Evolutionary conservation across 805 yeast species (phyloP).

Genomic region (Yarrowia sp.): DNA sequence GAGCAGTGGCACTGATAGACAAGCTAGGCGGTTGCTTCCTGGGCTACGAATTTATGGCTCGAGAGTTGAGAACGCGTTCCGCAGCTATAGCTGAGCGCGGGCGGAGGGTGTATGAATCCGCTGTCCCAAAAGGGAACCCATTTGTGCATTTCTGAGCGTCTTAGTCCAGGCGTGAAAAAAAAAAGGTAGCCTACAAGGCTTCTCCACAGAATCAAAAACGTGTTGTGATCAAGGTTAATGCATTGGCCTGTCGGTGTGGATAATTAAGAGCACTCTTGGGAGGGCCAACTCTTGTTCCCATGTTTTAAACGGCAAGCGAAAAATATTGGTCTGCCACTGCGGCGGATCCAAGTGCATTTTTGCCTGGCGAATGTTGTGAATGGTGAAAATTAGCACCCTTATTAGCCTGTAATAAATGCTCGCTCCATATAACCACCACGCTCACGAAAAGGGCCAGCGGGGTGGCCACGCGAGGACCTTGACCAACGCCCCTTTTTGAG

Average conservation of each 20-base stretch:
- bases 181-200: not conserved
- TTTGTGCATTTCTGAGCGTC: not conserved
- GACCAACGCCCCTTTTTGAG: too few species aligned
- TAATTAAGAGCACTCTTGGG: constrained; percentile 3
- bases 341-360: not conserved
- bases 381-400: not conserved
- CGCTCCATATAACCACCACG: not conserved
- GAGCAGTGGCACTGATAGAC: not conserved
- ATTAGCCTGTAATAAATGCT: constrained; percentile 13
- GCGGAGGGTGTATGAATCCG: too few species aligned
- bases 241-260: constrained; percentile 16
- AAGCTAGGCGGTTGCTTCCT: not conserved
- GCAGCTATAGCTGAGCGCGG: not conserved
- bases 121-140: not conserved
- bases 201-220: constrained; percentile 24
- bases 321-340: constrained; percentile 9
- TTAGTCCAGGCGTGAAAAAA: too few species aligned
- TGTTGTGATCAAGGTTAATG: constrained; percentile 20
- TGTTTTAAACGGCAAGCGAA: not conserved
- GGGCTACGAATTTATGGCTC: not conserved
- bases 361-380: not conserved
- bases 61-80: not conserved
- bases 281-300: too few species aligned
- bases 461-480: too few species aligned
- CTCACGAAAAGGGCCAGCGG: too few species aligned